Percentiles rank a stretch among this genome's conserved stretches.
phyloP scores from a whole-genome alignment of 495 filamentous ascomycete genomes.

The Talaromyces wortmannii region DNA sequence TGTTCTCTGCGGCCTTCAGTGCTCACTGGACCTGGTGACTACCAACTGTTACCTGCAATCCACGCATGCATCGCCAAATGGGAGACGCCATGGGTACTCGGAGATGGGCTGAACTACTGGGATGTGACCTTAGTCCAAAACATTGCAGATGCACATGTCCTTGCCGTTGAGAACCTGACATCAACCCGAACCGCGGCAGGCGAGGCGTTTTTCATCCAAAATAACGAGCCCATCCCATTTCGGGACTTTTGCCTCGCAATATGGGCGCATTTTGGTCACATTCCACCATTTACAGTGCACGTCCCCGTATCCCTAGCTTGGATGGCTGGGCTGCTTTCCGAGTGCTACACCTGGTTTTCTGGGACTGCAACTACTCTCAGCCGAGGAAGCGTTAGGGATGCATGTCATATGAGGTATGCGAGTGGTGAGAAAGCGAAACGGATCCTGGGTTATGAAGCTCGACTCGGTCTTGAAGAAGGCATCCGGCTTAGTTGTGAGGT shows the following conservation, averaged over 20 bases:
- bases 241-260: slow-evolving; percentile 53
- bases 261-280: slow-evolving; percentile 54
- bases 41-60: slow-evolving; percentile 43
- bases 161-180: slow-evolving; percentile 53
- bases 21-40: slow-evolving; percentile 51
- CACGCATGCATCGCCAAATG: slow-evolving; percentile 48
- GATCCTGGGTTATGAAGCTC: slow-evolving; percentile 52
- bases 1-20: slow-evolving; percentile 52
- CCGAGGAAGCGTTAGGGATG: slow-evolving; percentile 51
- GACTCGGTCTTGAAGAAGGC: slow-evolving; percentile 48
- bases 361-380: slow-evolving; percentile 43
- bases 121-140: slow-evolving; percentile 58
- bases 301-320: slow-evolving; percentile 47
- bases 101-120: slow-evolving; percentile 50
- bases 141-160: slow-evolving; percentile 54
- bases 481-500: slow-evolving; percentile 45
- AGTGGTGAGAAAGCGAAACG: slow-evolving; percentile 49
- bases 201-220: slow-evolving; percentile 57
- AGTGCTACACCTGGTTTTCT: slow-evolving; percentile 45
- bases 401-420: slow-evolving; percentile 44
- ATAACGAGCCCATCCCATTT: slow-evolving; percentile 55
- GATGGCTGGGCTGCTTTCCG: slow-evolving; percentile 37
- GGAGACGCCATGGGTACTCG: slow-evolving; percentile 52
- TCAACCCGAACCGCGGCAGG: slow-evolving; percentile 50
- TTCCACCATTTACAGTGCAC: slow-evolving; percentile 40